phyloP scores from a whole-genome alignment of 495 filamentous ascomycete genomes.

The Hypoxylon lienhwacheense region DNA sequence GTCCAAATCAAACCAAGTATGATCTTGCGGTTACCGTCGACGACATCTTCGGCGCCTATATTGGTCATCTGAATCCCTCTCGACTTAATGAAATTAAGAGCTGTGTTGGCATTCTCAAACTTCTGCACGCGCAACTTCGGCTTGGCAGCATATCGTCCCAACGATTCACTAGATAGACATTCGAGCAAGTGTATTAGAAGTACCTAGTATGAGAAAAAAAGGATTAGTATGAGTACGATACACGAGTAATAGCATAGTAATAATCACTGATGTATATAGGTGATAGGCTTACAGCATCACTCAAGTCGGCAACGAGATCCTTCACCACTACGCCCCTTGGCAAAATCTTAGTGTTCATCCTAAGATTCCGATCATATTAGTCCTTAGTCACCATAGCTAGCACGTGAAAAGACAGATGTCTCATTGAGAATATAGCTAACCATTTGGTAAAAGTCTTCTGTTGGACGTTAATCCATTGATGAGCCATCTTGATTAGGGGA shows the following conservation, averaged over 20 bases:
- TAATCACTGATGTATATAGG: neutral
- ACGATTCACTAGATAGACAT: constrained; percentile 87
- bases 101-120: constrained; percentile 98
- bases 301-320: constrained; percentile 84
- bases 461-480: constrained; percentile 94
- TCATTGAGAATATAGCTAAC: constrained; percentile 48
- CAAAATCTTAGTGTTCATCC: constrained; percentile 94
- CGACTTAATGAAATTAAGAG: constrained; percentile 88
- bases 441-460: constrained; percentile 99
- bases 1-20: constrained; percentile 98
- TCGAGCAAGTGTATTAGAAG: constrained; percentile 95
- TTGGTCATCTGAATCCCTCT: constrained; percentile 96
- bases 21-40: constrained; percentile 97
- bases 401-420: constrained; percentile 16
- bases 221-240: neutral
- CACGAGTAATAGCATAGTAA: neutral
- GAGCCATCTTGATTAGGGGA: constrained; percentile 61
- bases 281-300: constrained; percentile 75
- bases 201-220: constrained; percentile 57
- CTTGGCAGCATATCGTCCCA: constrained; percentile 93
- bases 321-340: constrained; percentile 72
- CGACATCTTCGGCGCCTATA: constrained; percentile 97
- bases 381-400: constrained; percentile 2
- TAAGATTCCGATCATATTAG: constrained; percentile 43
- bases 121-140: constrained; percentile 95